These are phyloP conservation scores for Arthroderma uncinatum DNA, from an alignment of 2,329 filamentous ascomycete species.

Conservation along the genomic window DNA sequence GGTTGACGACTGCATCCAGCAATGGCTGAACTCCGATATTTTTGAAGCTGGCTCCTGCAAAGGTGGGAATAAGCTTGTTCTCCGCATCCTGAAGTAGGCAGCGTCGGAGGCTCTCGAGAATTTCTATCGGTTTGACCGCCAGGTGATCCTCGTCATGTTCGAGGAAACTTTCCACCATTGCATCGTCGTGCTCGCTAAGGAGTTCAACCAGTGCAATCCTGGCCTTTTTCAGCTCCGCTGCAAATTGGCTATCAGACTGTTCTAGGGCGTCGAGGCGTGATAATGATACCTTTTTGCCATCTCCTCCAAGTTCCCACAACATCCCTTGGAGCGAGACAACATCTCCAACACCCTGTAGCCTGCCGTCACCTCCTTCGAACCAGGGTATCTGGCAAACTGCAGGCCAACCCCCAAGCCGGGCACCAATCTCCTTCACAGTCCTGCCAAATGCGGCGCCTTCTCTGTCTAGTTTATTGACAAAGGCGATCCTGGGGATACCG, in stretches of 20 bases:
- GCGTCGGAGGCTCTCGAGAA: constrained; percentile 63
- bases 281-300: constrained; percentile 52
- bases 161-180: constrained; percentile 72
- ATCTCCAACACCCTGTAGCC: constrained; percentile 75
- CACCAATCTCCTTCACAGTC: constrained; percentile 75
- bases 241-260: constrained; percentile 40
- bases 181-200: constrained; percentile 79
- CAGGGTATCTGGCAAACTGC: constrained; percentile 90
- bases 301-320: constrained; percentile 56
- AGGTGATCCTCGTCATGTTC: constrained; percentile 63
- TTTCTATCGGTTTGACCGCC: constrained; percentile 51
- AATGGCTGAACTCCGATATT: constrained; percentile 91
- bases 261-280: constrained; percentile 46
- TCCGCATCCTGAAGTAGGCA: constrained; percentile 53
- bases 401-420: constrained; percentile 70
- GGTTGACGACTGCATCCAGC: constrained; percentile 76
- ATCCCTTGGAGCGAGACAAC: constrained; percentile 64
- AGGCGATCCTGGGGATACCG: constrained; percentile 69
- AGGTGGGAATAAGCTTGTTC: constrained; percentile 70
- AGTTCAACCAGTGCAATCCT: constrained; percentile 68
- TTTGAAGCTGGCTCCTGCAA: constrained; percentile 82
- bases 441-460: constrained; percentile 72
- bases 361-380: constrained; percentile 65
- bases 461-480: constrained; percentile 75
- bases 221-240: constrained; percentile 61